Conservation (phyloP, 257 asterid genomes). For the Solanum paucissectum region DNA sequence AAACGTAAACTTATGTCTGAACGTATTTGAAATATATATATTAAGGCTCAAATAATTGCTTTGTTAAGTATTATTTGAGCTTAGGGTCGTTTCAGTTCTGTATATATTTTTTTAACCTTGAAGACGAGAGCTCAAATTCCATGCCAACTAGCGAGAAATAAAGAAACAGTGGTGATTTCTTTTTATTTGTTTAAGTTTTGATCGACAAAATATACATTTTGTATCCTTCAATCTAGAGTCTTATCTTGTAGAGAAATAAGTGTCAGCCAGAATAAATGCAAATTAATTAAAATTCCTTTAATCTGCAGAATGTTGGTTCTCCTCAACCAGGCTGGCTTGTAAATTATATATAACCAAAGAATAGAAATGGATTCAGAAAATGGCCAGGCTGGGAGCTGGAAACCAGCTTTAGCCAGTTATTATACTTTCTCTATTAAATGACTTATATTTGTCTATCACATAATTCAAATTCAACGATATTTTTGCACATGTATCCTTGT, state of each 20-base stretch:
- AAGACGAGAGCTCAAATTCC: background rate
- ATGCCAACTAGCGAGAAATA: accelerated
- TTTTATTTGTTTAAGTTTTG: background rate
- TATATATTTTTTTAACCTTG: background rate
- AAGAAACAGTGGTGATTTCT: background rate
- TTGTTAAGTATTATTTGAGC: background rate
- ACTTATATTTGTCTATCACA: background rate
- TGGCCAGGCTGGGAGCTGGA: background rate
- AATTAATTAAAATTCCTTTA: background rate
- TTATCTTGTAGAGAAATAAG: background rate
- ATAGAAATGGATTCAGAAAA: background rate
- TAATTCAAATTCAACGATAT: background rate
- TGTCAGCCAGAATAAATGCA: background rate
- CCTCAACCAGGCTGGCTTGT: background rate
- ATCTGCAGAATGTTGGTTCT: background rate
- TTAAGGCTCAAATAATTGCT: background rate
- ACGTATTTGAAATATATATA: background rate
- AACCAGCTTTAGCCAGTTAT: background rate
- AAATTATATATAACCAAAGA: background rate
- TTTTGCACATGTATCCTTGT: background rate
- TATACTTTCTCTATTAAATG: background rate
- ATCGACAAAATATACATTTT: background rate
- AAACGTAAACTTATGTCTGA: background rate
- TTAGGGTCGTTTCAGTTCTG: background rate
- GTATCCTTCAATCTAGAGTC: background rate